Conservation (phyloP, 2,329 filamentous ascomycete species). For the Epichloe brachyelytri region DNA sequence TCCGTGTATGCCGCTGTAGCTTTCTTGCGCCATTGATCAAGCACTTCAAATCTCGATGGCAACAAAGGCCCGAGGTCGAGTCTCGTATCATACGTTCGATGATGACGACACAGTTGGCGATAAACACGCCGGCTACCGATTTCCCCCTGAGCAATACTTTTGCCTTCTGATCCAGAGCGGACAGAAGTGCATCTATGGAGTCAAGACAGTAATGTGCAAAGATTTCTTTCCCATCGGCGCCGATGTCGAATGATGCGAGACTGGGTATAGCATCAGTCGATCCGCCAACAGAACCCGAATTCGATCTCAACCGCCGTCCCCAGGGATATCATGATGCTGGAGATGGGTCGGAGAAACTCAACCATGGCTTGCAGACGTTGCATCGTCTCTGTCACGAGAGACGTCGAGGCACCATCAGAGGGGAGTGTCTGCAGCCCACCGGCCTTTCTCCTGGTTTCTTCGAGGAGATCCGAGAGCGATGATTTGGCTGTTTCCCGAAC, state of each 20-base stretch:
- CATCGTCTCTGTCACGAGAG: conserved; percentile 75
- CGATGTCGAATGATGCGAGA: conserved; percentile 70
- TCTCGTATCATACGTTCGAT: conserved; percentile 73
- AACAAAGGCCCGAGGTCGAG: conserved; percentile 65
- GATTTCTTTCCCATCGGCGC: conserved; percentile 75
- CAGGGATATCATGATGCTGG: conserved; percentile 80
- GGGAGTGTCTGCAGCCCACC: conserved; percentile 55
- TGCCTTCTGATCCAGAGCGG: conserved; percentile 61
- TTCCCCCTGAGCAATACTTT: conserved; percentile 63
- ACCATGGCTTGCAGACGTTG: conserved; percentile 76
- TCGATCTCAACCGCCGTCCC: conserved; percentile 75
- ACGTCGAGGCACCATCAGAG: conserved; percentile 62
- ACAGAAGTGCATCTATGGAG: conserved; percentile 70
- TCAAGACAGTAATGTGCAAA: conserved; percentile 85
- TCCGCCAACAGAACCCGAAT: conserved; percentile 35
- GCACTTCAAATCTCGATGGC: conserved; percentile 47
- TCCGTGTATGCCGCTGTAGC: conserved; percentile 71
- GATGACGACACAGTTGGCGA: conserved; percentile 77
- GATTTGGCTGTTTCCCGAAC: conserved; percentile 84
- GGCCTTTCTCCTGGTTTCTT: conserved; percentile 65
- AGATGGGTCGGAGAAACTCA: conserved; percentile 71
- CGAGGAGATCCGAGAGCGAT: conserved; percentile 70
- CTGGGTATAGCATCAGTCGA: conserved; percentile 55
- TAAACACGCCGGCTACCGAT: conserved; percentile 70
- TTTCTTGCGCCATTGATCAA: conserved; percentile 82